phyloP scores from a whole-genome alignment of 331 rosid genomes.

The Erythrophleum ivorense region DNA sequence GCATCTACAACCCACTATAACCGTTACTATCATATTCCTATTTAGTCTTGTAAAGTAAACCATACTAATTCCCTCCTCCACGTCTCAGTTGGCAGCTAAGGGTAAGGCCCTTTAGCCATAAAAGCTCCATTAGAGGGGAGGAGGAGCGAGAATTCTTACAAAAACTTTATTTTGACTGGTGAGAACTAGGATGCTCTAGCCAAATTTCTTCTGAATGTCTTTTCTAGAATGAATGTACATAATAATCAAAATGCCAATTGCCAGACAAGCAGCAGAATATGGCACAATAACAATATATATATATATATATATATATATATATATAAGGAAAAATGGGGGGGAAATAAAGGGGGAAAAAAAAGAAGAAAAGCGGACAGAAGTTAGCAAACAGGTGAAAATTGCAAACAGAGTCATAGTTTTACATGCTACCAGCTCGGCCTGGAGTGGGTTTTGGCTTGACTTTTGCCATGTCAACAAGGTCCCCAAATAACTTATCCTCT shows the following conservation, averaged over 20 bases:
- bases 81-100: slow-evolving; percentile 2
- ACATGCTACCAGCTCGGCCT: slow-evolving; percentile 71
- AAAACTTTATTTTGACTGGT: slow-evolving; percentile 46
- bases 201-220: slow-evolving; percentile 32
- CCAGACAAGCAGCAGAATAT: slow-evolving; percentile 56
- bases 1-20: background rate
- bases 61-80: background rate
- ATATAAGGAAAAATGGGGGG: slow-evolving; percentile 16
- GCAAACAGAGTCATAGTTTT: slow-evolving; percentile 48
- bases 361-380: slow-evolving; percentile 27
- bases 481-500: slow-evolving; percentile 93
- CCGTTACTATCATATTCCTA: background rate
- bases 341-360: background rate
- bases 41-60: background rate
- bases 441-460: slow-evolving; percentile 76
- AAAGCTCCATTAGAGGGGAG: background rate
- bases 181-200: slow-evolving; percentile 35
- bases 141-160: slow-evolving; percentile 16
- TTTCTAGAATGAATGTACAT: slow-evolving; percentile 75
- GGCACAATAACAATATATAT: slow-evolving; percentile 39
- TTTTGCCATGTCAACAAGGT: slow-evolving; percentile 91
- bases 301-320: slow-evolving; percentile 42
- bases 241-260: slow-evolving; percentile 52
- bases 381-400: slow-evolving; percentile 42
- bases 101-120: background rate